These are phyloP conservation scores for Phytophthora multivora DNA, from an alignment of 352 stramenopile species.

Conservation along the genomic window DNA sequence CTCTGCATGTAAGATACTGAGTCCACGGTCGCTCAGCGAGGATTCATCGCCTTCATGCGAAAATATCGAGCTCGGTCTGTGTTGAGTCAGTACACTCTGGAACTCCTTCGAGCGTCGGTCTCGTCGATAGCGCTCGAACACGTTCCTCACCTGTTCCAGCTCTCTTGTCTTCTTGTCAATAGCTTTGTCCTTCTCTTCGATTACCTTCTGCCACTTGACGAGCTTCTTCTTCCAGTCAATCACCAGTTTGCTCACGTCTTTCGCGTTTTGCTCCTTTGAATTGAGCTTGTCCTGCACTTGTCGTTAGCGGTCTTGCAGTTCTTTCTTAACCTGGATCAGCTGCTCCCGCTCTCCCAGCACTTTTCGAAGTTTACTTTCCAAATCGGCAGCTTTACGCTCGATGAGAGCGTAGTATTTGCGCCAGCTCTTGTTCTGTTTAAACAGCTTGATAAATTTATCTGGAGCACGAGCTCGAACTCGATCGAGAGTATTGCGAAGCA, in stretches of 20 bases:
- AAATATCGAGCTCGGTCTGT: background rate
- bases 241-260: conserved; percentile 44
- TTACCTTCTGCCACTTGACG: conserved; percentile 47
- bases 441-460: conserved; percentile 59
- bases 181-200: conserved; percentile 48
- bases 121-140: conserved; percentile 38
- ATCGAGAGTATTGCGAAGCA: conserved; percentile 62
- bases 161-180: conserved; percentile 40
- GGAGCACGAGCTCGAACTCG: conserved; percentile 47
- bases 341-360: conserved; percentile 40
- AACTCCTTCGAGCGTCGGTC: conserved; percentile 44
- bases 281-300: conserved; percentile 31
- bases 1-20: no score
- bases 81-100: conserved; percentile 33
- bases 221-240: conserved; percentile 63
- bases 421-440: conserved; percentile 82
- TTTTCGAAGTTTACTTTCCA: conserved; percentile 41
- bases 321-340: conserved; percentile 32
- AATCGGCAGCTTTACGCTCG: conserved; percentile 42
- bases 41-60: conserved; percentile 8
- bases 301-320: conserved; percentile 26
- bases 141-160: conserved; percentile 24
- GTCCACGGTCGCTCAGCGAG: conserved; percentile 21
- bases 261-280: conserved; percentile 24
- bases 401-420: conserved; percentile 71